Evolutionary conservation across 2,329 filamentous ascomycete species (phyloP), one percentile per base, ranked within the genome.

Genomic region (Exophiala oligosperma): DNA sequence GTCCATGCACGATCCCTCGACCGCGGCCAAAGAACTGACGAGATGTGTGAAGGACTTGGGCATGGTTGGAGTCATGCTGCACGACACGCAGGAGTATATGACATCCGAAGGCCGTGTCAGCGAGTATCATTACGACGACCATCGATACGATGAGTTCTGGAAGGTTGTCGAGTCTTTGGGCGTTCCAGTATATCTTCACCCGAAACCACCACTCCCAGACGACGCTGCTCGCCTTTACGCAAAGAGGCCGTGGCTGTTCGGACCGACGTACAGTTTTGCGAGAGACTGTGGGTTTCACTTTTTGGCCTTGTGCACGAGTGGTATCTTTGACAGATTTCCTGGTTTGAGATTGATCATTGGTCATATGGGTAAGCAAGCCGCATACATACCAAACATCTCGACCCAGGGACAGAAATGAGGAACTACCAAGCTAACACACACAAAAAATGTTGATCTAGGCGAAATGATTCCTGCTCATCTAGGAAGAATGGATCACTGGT

Each of bases 81-180:
- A 60, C n/a, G 57, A 56, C n/a, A 41, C 26, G 5, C 57, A 60
- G 35, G 48, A 60, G 28, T 56, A 52, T 17, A 4, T 52, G 9
- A 24, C 28, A 8, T 8, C 12, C 11, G 26, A 56, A 1, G 57
- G 53, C 9, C 12, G 12, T 14, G 28, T 56, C 17, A 17, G 17
- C 9, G 49, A 52, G n/a, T 26, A 46, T 12, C 49, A 46, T 38
- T 88, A 87, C 72, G 86, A 88, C 65, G 74, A 79, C 8, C 76
- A 79, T 0, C 77, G 81, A 58, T 88, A 81, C 76, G 82, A 85
- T 63, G 69, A 78, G 21, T 67, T 67, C 41, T 67, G 65, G 65
- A 47, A 49, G 24, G 56, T 53, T 0, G 63, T 59, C 7, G 55
- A 61, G 9, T 49, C 37, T 29, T 44, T 66, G 3, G 52, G 60